These are phyloP conservation scores for Fraxinus sp. DNA, from an alignment of 305 asterid genomes.

Conservation along the genomic window DNA sequence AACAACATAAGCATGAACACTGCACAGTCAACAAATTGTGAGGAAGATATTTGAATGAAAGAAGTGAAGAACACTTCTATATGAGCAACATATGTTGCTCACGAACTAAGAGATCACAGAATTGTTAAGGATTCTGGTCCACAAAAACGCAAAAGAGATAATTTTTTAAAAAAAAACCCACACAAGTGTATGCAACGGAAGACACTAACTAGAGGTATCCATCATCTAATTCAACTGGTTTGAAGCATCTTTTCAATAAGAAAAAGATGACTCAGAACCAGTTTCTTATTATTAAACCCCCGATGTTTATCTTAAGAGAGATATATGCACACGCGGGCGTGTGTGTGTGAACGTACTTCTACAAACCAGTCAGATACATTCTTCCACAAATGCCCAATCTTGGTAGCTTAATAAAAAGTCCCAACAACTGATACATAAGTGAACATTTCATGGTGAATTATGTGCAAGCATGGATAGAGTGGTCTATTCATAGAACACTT, in stretches of 20 bases:
- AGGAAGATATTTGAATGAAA: not conserved
- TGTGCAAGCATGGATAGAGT: not conserved
- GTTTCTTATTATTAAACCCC: not conserved
- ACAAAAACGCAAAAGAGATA: not conserved
- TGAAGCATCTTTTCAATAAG: not conserved
- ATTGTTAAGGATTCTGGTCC: not conserved
- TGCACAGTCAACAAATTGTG: slow-evolving; percentile 36
- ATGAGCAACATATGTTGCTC: not conserved
- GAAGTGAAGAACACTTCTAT: not conserved
- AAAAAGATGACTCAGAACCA: not conserved
- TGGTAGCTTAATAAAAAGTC: not conserved
- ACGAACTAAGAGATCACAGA: not conserved
- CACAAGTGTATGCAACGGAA: not conserved
- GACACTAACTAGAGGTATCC: not conserved
- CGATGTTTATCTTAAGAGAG: not conserved
- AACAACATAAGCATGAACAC: slow-evolving; percentile 88
- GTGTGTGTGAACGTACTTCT: not conserved
- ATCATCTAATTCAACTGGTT: slow-evolving; percentile 7
- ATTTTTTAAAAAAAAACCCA: not conserved
- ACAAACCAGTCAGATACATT: not conserved
- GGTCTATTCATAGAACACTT: not conserved
- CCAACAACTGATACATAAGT: not conserved
- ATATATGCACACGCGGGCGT: not conserved
- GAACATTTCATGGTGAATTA: not conserved
- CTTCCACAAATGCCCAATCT: not conserved